Percentiles rank a stretch among this genome's conserved stretches.
phyloP scores from a whole-genome alignment of 352 stramenopile species.

The Pythium plurisporium region DNA sequence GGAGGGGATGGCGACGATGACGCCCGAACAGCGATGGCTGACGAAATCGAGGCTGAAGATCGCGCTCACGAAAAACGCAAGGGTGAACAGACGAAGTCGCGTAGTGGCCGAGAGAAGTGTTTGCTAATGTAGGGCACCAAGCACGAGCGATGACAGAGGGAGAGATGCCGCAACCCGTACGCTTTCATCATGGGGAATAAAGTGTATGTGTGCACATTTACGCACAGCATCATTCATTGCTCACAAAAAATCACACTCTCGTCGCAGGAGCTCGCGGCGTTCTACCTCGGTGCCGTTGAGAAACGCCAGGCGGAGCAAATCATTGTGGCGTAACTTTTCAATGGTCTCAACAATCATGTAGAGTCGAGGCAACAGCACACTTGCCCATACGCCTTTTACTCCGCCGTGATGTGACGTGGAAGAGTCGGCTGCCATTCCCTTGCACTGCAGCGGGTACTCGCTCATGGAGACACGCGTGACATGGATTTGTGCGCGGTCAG shows the following conservation, averaged over 20 bases:
- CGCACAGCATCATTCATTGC: background rate
- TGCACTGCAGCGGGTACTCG: slow-evolving; percentile 30
- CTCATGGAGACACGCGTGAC: slow-evolving; percentile 48
- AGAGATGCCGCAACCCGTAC: no score
- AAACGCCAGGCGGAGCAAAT: slow-evolving; percentile 52
- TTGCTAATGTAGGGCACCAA: slow-evolving; percentile 30
- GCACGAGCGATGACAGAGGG: background rate
- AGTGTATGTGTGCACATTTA: no score
- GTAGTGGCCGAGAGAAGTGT: slow-evolving; percentile 11
- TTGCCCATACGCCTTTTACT: slow-evolving; percentile 43
- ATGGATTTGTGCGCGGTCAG: slow-evolving; percentile 38
- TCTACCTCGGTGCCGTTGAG: slow-evolving; percentile 49
- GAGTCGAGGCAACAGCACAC: slow-evolving; percentile 57
- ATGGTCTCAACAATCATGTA: slow-evolving; percentile 48
- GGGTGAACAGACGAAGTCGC: background rate
- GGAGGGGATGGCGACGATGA: slow-evolving; percentile 28
- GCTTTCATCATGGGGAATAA: no score
- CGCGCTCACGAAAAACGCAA: slow-evolving; percentile 43
- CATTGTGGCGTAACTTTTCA: slow-evolving; percentile 42
- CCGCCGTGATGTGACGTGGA: background rate
- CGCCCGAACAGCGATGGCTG: slow-evolving; percentile 56
- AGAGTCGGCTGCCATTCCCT: background rate
- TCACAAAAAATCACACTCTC: slow-evolving; percentile 60
- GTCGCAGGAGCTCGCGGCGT: slow-evolving; percentile 39
- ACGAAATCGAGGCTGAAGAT: slow-evolving; percentile 79